These are phyloP conservation scores for Tetrahymena elliotti DNA, from an alignment of 73 alveolate genomes.

Conservation along the genomic window DNA sequence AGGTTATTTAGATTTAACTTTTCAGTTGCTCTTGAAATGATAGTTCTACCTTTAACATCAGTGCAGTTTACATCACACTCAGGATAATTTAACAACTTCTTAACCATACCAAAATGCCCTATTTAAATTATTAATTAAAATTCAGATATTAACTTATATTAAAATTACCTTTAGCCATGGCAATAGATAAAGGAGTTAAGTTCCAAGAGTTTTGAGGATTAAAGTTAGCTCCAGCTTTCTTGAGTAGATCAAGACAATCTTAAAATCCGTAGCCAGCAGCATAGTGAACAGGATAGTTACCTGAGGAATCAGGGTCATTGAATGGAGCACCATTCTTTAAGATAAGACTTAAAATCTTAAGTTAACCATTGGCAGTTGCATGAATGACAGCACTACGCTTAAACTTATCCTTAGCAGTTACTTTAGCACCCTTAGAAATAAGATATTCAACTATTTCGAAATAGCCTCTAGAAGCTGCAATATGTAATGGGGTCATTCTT, in stretches of 20 bases:
- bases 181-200: conserved; percentile 84
- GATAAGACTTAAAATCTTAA: conserved; percentile 69
- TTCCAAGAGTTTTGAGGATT: conserved; percentile 91
- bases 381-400: conserved; percentile 88
- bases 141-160: neutral
- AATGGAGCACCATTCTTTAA: conserved; percentile 85
- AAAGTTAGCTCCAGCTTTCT: conserved; percentile 88
- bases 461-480: conserved; percentile 89
- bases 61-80: conserved; percentile 85
- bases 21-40: conserved; percentile 66
- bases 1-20: conserved; percentile 58
- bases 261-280: conserved; percentile 95
- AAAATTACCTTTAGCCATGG: conserved; percentile 49
- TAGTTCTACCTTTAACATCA: conserved; percentile 88
- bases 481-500: conserved; percentile 85
- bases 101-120: conserved; percentile 81
- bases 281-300: conserved; percentile 89
- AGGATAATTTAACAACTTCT: conserved; percentile 68
- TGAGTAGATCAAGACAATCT: conserved; percentile 67
- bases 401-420: conserved; percentile 70
- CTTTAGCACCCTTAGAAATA: conserved; percentile 72
- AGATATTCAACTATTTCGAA: conserved; percentile 68
- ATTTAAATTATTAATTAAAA: conserved; percentile 9
- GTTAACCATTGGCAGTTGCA: conserved; percentile 89
- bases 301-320: conserved; percentile 82